phyloP scores from a whole-genome alignment of 2,329 filamentous ascomycete genomes.

The Scedosporium apiospermum region DNA sequence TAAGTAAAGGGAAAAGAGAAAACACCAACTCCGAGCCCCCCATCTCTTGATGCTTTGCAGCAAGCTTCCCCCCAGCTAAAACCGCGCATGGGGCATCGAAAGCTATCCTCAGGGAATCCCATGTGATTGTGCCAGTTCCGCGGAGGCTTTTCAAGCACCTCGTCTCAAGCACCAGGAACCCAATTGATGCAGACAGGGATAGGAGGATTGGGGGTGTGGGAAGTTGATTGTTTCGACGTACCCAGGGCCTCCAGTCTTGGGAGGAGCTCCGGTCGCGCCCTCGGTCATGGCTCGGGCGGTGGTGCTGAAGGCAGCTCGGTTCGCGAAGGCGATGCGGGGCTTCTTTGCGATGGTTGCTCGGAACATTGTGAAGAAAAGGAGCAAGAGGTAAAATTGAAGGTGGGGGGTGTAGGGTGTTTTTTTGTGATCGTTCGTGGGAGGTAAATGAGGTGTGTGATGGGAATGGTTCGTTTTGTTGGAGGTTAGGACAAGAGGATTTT shows the following conservation, averaged over 20 bases:
- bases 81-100: neutral
- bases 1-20: neutral
- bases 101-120: too few relatives aligned
- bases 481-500: neutral
- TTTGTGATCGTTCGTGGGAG: constrained; percentile 9
- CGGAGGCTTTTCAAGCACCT: too few relatives aligned
- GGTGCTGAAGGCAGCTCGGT: constrained; percentile 51
- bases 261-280: constrained; percentile 59
- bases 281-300: constrained; percentile 54
- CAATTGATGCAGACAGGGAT: neutral
- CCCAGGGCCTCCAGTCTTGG: constrained; percentile 42
- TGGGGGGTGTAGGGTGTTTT: constrained; percentile 7
- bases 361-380: constrained; percentile 43
- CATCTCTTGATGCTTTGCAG: neutral
- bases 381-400: neutral
- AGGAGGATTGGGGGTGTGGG: neutral
- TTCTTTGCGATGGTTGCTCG: constrained; percentile 52
- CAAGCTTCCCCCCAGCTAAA: neutral
- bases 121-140: too few relatives aligned
- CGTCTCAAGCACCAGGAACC: constrained; percentile 5
- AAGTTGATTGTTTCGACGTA: constrained; percentile 25
- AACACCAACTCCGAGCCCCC: neutral
- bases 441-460: constrained; percentile 4
- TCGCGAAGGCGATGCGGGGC: constrained; percentile 34
- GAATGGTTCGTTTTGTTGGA: neutral